A percentile compares a stretch with the other conserved stretches of the same genome.
phyloP scores from a whole-genome alignment of 2,329 filamentous ascomycete species.

The Chaetomium sp. region DNA sequence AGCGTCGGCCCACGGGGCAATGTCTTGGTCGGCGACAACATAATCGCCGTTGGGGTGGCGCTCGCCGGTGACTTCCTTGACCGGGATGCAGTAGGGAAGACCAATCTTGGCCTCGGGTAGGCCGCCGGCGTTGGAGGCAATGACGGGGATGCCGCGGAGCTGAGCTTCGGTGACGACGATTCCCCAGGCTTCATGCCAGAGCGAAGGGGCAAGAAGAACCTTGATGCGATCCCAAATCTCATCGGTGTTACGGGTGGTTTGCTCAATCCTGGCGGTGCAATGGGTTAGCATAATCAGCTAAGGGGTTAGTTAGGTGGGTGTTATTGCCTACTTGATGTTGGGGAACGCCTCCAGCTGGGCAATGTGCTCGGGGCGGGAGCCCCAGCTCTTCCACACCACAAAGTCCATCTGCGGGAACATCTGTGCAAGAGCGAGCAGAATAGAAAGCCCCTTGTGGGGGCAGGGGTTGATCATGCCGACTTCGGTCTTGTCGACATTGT shows the following conservation, averaged over 20 bases:
- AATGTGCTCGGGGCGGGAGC: slow-evolving; percentile 14
- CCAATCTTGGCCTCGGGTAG: slow-evolving; percentile 23
- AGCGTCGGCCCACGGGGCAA: slow-evolving; percentile 17
- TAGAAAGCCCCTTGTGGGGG: slow-evolving; percentile 22
- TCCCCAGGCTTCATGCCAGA: slow-evolving; percentile 25
- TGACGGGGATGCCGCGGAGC: slow-evolving; percentile 24
- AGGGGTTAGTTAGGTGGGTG: neutral
- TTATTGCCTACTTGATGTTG: slow-evolving; percentile 18
- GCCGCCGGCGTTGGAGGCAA: slow-evolving; percentile 23
- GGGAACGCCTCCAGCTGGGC: slow-evolving; percentile 13
- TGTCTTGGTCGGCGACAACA: slow-evolving; percentile 20
- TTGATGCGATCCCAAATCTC: slow-evolving; percentile 25
- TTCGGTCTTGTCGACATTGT: slow-evolving; percentile 22
- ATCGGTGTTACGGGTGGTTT: slow-evolving; percentile 20
- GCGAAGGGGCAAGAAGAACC: slow-evolving; percentile 22
- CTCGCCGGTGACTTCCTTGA: slow-evolving; percentile 20
- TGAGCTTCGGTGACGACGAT: slow-evolving; percentile 24
- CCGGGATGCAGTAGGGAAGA: slow-evolving; percentile 20
- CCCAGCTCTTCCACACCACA: slow-evolving; percentile 24
- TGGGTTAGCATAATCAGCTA: slow-evolving; percentile 7
- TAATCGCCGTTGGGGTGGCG: slow-evolving; percentile 19
- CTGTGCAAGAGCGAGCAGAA: slow-evolving; percentile 19
- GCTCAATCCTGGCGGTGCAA: slow-evolving; percentile 10
- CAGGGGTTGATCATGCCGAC: slow-evolving; percentile 25
- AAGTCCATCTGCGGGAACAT: slow-evolving; percentile 21